Evolutionary conservation across 139 green algal genomes (phyloP).

Genomic region (Astrephomene gubernaculifera): DNA sequence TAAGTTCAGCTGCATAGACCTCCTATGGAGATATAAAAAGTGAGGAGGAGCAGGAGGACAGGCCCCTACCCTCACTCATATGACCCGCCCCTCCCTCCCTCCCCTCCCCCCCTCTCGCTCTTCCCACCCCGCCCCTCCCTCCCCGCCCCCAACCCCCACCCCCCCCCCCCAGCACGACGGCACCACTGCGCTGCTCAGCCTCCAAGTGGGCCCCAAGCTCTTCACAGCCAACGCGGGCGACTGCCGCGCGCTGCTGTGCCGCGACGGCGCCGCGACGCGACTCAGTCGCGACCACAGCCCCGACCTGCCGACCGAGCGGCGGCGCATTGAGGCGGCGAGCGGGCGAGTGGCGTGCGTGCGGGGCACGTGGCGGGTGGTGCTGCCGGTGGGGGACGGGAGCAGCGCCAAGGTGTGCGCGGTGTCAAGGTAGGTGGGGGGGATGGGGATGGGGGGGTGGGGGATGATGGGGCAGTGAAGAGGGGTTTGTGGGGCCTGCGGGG

Average conservation of each 20-base stretch:
- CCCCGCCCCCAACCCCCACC: no score
- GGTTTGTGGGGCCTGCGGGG: no score
- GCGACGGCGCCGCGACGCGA: constrained; percentile 52
- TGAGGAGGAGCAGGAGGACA: no score
- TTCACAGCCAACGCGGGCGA: constrained; percentile 67
- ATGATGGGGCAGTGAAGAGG: no score
- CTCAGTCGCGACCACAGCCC: constrained; percentile 82
- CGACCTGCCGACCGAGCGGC: constrained; percentile 63
- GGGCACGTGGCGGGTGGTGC: constrained; percentile 48
- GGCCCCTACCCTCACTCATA: no score
- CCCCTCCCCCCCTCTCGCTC: no score
- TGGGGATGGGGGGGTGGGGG: no score
- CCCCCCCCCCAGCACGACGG: constrained; percentile 50
- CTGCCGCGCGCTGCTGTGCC: constrained; percentile 71
- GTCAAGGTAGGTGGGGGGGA: no score
- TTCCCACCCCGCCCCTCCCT: no score
- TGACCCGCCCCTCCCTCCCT: no score
- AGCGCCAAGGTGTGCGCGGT: constrained; percentile 53
- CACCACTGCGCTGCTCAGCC: constrained; percentile 55
- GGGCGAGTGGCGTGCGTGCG: constrained; percentile 57
- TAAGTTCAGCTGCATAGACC: no score
- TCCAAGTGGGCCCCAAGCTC: constrained; percentile 50
- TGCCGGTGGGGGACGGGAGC: constrained; percentile 32
- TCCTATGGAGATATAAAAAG: no score
- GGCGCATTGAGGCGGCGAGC: constrained; percentile 61